Percentiles rank a stretch among this genome's conserved stretches.
phyloP scores from a whole-genome alignment of 2,329 filamentous ascomycete species.

The Penicillium sp. region DNA sequence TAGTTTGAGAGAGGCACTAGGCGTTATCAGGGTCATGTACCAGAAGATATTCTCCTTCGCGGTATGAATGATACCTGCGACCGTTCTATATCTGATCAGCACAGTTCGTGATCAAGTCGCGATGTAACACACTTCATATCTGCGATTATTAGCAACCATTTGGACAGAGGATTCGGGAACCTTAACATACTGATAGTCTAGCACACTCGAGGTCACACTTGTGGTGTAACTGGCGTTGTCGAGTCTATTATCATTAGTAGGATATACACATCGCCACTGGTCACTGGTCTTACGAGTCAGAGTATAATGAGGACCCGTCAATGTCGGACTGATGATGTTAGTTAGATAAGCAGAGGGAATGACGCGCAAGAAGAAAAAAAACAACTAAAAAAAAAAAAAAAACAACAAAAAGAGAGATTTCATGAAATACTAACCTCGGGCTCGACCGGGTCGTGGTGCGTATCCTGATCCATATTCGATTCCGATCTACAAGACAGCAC shows the following conservation, averaged over 20 bases:
- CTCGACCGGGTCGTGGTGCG: constrained; percentile 17
- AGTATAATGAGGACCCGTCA: constrained; percentile 24
- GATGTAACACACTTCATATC: constrained; percentile 25
- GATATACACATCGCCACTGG: neutral
- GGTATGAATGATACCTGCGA: constrained; percentile 24
- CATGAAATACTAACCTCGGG: constrained; percentile 19
- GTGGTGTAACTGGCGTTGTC: constrained; percentile 25
- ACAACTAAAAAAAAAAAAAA: neutral
- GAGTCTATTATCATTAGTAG: constrained; percentile 14
- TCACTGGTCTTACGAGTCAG: constrained; percentile 21
- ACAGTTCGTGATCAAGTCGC: neutral
- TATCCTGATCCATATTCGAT: constrained; percentile 7
- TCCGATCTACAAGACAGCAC: neutral
- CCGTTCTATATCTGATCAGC: constrained; percentile 17
- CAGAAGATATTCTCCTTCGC: constrained; percentile 22
- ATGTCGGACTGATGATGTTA: constrained; percentile 12
- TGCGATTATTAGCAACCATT: constrained; percentile 11
- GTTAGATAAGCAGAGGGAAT: neutral
- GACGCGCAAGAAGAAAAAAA: neutral
- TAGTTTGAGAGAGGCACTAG: neutral
- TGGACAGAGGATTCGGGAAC: neutral
- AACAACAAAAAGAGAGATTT: neutral
- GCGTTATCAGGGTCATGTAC: constrained; percentile 7
- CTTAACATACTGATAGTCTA: constrained; percentile 24
- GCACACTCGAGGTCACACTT: constrained; percentile 25